Percentiles rank a stretch among this genome's conserved stretches.
Conservation (phyloP, 2,329 filamentous ascomycete species). For the Aureobasidium subglaciale region DNA sequence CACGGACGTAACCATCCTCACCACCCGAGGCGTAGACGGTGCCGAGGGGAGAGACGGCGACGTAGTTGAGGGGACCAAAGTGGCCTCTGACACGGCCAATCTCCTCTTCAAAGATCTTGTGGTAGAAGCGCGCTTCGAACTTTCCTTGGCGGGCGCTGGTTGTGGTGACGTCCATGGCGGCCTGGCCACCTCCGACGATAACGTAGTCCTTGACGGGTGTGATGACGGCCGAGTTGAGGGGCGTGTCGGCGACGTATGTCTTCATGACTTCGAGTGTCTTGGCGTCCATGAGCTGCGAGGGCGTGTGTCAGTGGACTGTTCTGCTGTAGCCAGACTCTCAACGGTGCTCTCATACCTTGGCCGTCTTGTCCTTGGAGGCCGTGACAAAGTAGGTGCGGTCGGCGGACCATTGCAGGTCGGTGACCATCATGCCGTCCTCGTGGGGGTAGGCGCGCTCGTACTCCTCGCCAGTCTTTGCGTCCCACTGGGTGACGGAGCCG, state of each 20-base stretch:
- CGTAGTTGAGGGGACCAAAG: constrained; percentile 94
- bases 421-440: constrained; percentile 75
- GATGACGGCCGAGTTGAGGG: constrained; percentile 90
- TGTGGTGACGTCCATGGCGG: constrained; percentile 97
- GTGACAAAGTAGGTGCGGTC: constrained; percentile 99
- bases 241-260: constrained; percentile 85
- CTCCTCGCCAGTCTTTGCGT: constrained; percentile 83
- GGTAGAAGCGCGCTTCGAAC: constrained; percentile 98
- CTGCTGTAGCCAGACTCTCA: too few species aligned
- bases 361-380: constrained; percentile 93
- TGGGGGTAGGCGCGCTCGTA: constrained; percentile 76
- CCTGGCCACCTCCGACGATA: constrained; percentile 95
- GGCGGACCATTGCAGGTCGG: constrained; percentile 87
- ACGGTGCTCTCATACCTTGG: constrained; percentile 66
- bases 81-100: constrained; percentile 94
- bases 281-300: constrained; percentile 64
- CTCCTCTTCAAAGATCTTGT: constrained; percentile 99
- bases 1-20: constrained; percentile 96
- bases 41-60: constrained; percentile 85
- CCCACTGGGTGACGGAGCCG: constrained; percentile 82
- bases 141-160: constrained; percentile 93
- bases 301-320: background rate
- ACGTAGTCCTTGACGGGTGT: constrained; percentile 96
- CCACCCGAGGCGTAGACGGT: constrained; percentile 90
- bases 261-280: constrained; percentile 87